Evolutionary conservation across 768 basidiomycete genomes (phyloP).

Genomic region (Naganishia vishniacii): DNA sequence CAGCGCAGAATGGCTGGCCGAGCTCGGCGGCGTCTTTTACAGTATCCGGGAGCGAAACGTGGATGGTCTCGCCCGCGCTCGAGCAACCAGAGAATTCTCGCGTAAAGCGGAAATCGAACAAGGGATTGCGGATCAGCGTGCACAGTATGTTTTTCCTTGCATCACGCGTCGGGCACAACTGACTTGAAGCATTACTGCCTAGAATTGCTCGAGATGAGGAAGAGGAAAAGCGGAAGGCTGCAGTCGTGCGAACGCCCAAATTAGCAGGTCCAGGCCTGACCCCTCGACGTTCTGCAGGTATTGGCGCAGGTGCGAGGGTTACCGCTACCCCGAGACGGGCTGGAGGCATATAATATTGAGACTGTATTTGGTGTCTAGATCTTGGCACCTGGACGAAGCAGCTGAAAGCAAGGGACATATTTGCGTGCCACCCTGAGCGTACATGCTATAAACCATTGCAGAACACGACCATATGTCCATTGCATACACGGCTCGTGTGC

Average conservation of each 20-base stretch:
- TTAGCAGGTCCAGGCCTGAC: constrained; percentile 38
- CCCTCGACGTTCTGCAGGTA: constrained; percentile 45
- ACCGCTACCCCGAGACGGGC: constrained; percentile 42
- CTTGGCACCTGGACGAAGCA: too few species aligned
- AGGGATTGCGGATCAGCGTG: constrained; percentile 66
- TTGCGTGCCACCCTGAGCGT: too few species aligned
- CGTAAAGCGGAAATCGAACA: constrained; percentile 84
- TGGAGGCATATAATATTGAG: constrained; percentile 39
- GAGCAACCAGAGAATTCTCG: constrained; percentile 82
- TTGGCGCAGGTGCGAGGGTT: constrained; percentile 43
- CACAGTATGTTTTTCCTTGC: constrained; percentile 38
- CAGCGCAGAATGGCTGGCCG: constrained; percentile 95
- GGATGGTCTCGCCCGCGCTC: constrained; percentile 64
- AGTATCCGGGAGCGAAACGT: constrained; percentile 98
- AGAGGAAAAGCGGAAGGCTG: constrained; percentile 38
- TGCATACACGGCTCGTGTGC: too few species aligned
- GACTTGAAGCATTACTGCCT: background rate
- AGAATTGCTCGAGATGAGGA: constrained; percentile 44
- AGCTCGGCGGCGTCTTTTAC: constrained; percentile 92
- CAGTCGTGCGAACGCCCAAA: constrained; percentile 39
- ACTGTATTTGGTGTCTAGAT: too few species aligned
- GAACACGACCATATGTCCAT: too few species aligned
- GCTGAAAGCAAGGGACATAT: too few species aligned
- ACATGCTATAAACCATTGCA: too few species aligned
- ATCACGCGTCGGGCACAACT: background rate